Evolutionary conservation across 805 yeast genomes (phyloP), one percentile per base, ranked within the genome.

Genomic region (Wickerhamomyces chaumierensis): DNA sequence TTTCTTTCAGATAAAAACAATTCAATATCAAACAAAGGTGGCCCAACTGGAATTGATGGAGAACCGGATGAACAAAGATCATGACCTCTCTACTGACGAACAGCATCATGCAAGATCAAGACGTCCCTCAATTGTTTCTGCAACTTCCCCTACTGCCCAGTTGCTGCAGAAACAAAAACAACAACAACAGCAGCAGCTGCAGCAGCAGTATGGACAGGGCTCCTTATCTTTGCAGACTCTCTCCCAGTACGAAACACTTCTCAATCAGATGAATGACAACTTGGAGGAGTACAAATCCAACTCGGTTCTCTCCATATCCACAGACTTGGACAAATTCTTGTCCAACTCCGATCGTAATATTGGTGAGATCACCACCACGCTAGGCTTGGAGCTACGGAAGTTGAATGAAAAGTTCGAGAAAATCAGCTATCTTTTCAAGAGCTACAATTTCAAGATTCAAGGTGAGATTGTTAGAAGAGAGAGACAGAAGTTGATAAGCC

Each of bases 281-380:
- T 25, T 25, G 14, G 29, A 25, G 14, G 12, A 25, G 7, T 25
- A 25, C 29, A 25, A 25, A 13, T 8, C n/a, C 29, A 25, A 25
- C 12, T 25, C 29, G 12, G 12, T 25, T 13, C 12, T 25, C 12
- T 8, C n/a, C n/a, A 25, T 25, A 8, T 25, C 29, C 5, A 25
- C 7, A 9, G 29, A 25, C 12, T 25, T 25, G 29, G 87, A 81
- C 48, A 75, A 71, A 36, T 52, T 79, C 39, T 60, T 81, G 35
- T 74, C 79, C 14, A 63, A 68, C 29, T 74, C 81, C 37, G 87
- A 81, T 57, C 62, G 88, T 45, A 69, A 81, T 11, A 71, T 78
- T 41, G 81, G 85, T 43, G 88, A 80, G 49, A 74, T 81, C 39
- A 81, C 77, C 53, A 81, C 90, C 0, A 76, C 86, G 2, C 55